Conservation (phyloP, 306 rosid genomes). For the Glycine latifolia region DNA sequence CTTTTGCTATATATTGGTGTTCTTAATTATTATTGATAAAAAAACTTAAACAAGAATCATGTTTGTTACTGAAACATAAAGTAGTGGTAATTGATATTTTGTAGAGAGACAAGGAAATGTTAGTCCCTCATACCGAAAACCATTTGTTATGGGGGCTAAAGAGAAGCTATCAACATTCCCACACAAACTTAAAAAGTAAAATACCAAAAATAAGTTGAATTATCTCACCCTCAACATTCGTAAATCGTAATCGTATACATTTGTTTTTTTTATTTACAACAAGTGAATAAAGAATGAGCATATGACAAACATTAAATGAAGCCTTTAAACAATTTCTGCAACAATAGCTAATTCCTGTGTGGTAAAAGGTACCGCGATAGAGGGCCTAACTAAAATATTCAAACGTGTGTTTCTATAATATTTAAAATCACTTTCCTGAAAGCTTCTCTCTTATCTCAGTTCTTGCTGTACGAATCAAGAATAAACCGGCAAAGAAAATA, state of each 20-base stretch:
- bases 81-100: neutral
- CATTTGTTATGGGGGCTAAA: neutral
- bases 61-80: neutral
- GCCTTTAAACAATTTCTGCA: conserved; percentile 36
- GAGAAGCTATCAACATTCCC: neutral
- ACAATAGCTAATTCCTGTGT: conserved; percentile 29
- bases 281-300: conserved; percentile 41
- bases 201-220: neutral
- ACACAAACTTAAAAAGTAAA: neutral
- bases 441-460: conserved; percentile 69
- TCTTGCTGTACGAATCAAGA: conserved; percentile 68
- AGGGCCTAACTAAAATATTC: conserved; percentile 15
- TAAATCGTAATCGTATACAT: conserved; percentile 10
- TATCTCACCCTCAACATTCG: conserved; percentile 21
- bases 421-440: conserved; percentile 59
- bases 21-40: neutral
- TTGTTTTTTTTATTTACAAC: neutral
- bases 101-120: neutral
- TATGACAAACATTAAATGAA: conserved; percentile 33
- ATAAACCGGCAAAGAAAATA: conserved; percentile 66
- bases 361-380: conserved; percentile 15
- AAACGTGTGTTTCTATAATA: conserved; percentile 38
- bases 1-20: neutral
- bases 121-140: neutral
- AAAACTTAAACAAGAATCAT: neutral